Base-by-base conservation (phyloP, 2,329 filamentous ascomycete species). In the Microcera coccophila region DNA sequence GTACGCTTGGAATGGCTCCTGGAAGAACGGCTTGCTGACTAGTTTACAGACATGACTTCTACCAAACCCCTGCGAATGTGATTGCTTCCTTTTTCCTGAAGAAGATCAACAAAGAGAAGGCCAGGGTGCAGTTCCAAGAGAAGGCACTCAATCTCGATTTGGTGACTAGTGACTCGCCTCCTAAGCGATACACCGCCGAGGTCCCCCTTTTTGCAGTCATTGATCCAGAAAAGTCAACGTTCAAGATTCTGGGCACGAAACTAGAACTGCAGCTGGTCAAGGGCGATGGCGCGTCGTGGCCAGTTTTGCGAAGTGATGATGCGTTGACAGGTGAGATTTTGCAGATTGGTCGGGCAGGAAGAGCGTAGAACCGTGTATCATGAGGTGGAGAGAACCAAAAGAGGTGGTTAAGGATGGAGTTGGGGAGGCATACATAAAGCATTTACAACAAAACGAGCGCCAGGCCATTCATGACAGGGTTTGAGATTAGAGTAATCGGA, bases 51-150 rank as follows among this genome's bases (percentile, higher is more conserved):
- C 82, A 86, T 62, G 93, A 98, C 67, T 98, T 91, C 69, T 98
- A 98, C 70, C 93, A 98, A 68, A 97, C 93, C 2, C 74, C 85
- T 3, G 79, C 80, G 11, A 82, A 81, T 12, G 87, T 97, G 44
- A 95, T 94, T 53, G 90, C 87, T 2, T 93, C 87, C 8, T 85
- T 96, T 55, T 98, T 95, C 70, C 76, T 97, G 41, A 98, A 97
- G 75, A 97, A 97, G 72, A 95, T 98, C 58, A 82, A 90, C 69
- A 94, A 91, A 68, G 78, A 84, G 18, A 78, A 72, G 19, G 86
- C 89, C 39, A 84, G 78, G 52, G 77, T 97, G 35, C 72, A 77
- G 18, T 91, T 97, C 63, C 65, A 72, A 26, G 60, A 77, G 3
- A 72, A 75, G 36, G 72, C 78, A 36, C 68, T 97, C 38, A 74